Conservation (phyloP, 2,329 filamentous ascomycete species). For the Colletotrichum tropicale region DNA sequence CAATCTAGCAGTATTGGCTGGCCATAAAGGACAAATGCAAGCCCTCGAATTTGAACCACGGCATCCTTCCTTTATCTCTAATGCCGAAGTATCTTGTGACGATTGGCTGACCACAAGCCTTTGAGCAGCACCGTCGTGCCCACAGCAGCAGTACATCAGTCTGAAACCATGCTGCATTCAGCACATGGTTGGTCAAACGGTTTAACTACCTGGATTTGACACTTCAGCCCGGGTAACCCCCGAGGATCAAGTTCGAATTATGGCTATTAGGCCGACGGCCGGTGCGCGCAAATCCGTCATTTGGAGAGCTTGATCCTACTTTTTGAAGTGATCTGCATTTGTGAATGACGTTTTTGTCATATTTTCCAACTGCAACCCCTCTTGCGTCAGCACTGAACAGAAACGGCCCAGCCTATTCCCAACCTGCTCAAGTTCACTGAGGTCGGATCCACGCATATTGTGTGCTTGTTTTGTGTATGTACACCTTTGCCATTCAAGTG, state of each 20-base stretch:
- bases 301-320: background rate
- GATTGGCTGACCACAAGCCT: background rate
- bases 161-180: background rate
- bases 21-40: background rate
- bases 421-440: too few species aligned
- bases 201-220: background rate
- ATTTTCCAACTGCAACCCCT: too few species aligned
- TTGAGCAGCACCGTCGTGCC: background rate
- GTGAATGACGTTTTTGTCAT: too few species aligned
- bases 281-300: background rate
- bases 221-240: background rate
- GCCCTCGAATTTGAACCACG: rapidly evolving
- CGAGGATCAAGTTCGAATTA: background rate
- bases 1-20: background rate
- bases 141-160: background rate
- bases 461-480: too few species aligned
- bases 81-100: background rate
- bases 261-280: too few species aligned
- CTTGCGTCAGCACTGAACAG: too few species aligned
- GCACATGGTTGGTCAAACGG: background rate
- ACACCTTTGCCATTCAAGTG: too few species aligned
- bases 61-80: background rate
- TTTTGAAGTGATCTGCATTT: background rate
- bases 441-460: too few species aligned
- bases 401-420: too few species aligned